Base-by-base conservation (phyloP, 2,329 filamentous ascomycete species). In the Fusarium sp. region DNA sequence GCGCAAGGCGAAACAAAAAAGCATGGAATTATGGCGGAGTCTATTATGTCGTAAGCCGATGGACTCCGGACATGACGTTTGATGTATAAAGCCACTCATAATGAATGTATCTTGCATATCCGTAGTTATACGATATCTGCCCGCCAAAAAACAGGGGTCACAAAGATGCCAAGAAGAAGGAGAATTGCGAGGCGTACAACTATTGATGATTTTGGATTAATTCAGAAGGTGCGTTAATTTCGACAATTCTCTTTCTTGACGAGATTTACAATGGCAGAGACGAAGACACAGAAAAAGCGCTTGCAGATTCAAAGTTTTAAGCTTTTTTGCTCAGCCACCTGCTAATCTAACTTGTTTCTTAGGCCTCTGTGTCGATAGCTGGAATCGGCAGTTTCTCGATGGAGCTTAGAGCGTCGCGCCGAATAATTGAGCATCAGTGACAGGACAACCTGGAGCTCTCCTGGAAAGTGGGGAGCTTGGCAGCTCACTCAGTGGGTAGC, bases 391-490 rank as follows among this genome's bases (percentile, higher is more conserved):
- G 50, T 61, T 72, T 44, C 71, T 73, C 33, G 32, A 62, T 58
- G 40, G 32, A 73, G 56, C 56, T 61, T 61, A 70, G 69, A 60
- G 37, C 18, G 25, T 23, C 15, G 65, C 40, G 54, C 59, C 69
- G 69, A 72, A 72, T 73, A 66, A 62, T 33, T 71, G 71, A 47
- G 37, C 67, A 40, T 59, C 37, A 71, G 71, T 73, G 69, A 72
- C 68, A 72, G 40, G 40, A 71, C 46, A 71, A 53, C 47, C 67
- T 64, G 67, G 58, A 69, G 69, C 69, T 72, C 37, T 40, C 44
- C 37, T 38, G 42, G 35, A 49, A 18, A 60, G 69, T 73, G 64
- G 69, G 19, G 59, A 73, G 46, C 63, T 67, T 47, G 33, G 50
- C 33, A 53, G 50, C 33, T 53, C 19, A 28, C 9, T 44, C 23